Evolutionary conservation across 371 early-diverging fungal species (phyloP), one percentile per base, ranked within the genome.

Genomic region (Mucor racemosus): DNA sequence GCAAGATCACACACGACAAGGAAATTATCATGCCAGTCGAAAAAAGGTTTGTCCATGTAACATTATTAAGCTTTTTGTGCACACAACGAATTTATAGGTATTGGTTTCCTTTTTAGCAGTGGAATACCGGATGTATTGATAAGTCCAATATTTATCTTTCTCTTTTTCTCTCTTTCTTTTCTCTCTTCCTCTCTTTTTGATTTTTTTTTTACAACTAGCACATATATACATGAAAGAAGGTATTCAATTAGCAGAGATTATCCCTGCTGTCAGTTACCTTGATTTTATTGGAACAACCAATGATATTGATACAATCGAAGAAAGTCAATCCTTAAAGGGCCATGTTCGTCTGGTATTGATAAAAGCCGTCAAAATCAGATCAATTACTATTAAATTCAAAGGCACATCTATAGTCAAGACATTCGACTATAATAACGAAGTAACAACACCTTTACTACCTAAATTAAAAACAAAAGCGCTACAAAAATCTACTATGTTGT

Each of bases 311-410:
- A 35, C 72, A 14, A 13, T 41, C 34, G 55, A 66, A 1, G 10
- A 46, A 0, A 66, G 40, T 33, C 71, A 60, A 42, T 61, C 17
- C 26, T 48, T 78, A 9, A 62, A 67, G 38, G 80, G 80, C 10
- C 61, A 66, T 17, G 62, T 74, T 9, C 35, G 41, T 19, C 39
- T 81, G n/a, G 53, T 58, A 2, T 44, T 78, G 0, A 46, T 40
- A 7, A 75, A 66, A 21, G 17, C 79, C 5, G 60, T 74, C 46
- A 81, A 81, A 60, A 57, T 78, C 38, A 75, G 74, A 17, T 65
- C 73, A 33, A 74, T 81, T 11, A 40, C 62, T 9, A 66, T 81
- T 0, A 81, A 78, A 54, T 64, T 62, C 72, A 53, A 62, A 64
- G 65, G 80, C 60, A 65, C 69, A 13, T 64, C 68, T 35, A 71